These are phyloP conservation scores for Mortierella antarctica DNA, from an alignment of 192 early-diverging fungal species.

Conservation along the genomic window DNA sequence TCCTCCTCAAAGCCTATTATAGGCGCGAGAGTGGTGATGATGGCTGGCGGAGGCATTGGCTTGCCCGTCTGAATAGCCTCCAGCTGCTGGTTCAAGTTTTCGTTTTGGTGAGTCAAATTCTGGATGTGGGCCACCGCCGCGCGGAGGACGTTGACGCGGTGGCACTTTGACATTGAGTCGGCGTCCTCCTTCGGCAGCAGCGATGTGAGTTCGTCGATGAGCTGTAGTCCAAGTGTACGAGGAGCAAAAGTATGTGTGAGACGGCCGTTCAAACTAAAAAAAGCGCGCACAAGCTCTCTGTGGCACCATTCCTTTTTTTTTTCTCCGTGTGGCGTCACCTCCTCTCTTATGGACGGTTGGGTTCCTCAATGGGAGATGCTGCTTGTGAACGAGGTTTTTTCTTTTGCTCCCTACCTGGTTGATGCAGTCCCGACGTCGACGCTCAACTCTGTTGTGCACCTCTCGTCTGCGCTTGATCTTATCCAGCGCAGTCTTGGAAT, in stretches of 20 bases:
- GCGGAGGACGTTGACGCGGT: constrained; percentile 58
- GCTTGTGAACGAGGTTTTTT: background rate
- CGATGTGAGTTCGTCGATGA: constrained; percentile 59
- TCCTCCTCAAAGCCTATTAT: constrained; percentile 1
- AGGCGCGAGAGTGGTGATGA: constrained; percentile 26
- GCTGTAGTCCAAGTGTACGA: constrained; percentile 10
- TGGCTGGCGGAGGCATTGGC: constrained; percentile 25
- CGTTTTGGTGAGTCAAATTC: constrained; percentile 67
- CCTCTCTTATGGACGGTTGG: background rate
- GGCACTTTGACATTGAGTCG: constrained; percentile 54
- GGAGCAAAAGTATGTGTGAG: background rate
- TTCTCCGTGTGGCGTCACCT: background rate
- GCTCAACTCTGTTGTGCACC: constrained; percentile 80
- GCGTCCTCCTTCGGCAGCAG: constrained; percentile 50
- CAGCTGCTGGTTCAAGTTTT: constrained; percentile 41
- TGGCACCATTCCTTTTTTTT: background rate
- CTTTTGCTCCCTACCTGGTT: constrained; percentile 32
- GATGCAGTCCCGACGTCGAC: constrained; percentile 75
- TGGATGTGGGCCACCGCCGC: constrained; percentile 66
- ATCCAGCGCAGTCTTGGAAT: constrained; percentile 74
- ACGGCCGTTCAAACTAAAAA: background rate
- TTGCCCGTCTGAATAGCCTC: constrained; percentile 18
- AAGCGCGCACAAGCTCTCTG: background rate
- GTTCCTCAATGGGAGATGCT: background rate
- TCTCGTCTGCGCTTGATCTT: constrained; percentile 75